Percentiles rank a stretch among this genome's conserved stretches.
These are phyloP conservation scores for Fagus crenata DNA, from an alignment of 306 rosid species.

Conservation along the genomic window DNA sequence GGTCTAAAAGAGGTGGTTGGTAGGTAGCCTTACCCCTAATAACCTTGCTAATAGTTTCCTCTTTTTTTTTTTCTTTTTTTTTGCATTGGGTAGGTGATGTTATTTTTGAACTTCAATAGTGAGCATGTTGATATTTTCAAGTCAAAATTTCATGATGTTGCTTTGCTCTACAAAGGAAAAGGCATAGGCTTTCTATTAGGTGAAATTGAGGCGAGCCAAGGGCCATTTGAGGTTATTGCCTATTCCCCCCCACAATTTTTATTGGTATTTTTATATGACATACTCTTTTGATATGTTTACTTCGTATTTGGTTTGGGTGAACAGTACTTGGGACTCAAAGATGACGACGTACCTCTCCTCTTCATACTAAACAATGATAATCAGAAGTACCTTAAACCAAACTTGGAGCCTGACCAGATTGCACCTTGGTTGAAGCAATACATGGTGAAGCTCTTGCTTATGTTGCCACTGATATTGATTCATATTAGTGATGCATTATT, in stretches of 20 bases:
- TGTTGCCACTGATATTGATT: conserved; percentile 1
- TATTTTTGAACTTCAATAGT: conserved; percentile 63
- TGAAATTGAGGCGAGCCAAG: conserved; percentile 65
- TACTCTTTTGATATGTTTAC: conserved; percentile 20
- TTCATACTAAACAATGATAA: conserved; percentile 61
- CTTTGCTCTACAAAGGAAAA: conserved; percentile 57
- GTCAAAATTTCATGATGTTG: conserved; percentile 65
- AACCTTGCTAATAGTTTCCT: too few species aligned
- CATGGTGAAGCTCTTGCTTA: conserved; percentile 48
- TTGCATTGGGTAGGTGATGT: conserved; percentile 58
- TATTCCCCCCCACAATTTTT: conserved; percentile 11
- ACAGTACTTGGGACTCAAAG: conserved; percentile 82
- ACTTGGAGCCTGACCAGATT: conserved; percentile 65
- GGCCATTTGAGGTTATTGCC: conserved; percentile 71
- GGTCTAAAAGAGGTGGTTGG: too few species aligned
- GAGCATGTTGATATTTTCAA: conserved; percentile 58
- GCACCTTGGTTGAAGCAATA: conserved; percentile 72
- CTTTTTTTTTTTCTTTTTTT: not conserved
- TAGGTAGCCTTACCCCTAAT: too few species aligned
- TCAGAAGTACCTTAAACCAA: conserved; percentile 64
- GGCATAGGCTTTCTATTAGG: conserved; percentile 74
- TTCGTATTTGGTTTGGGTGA: conserved; percentile 26
- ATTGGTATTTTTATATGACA: conserved; percentile 1
- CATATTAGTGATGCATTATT: not conserved
- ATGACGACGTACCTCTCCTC: conserved; percentile 76